Conservation (phyloP, 495 filamentous ascomycete genomes). For the Lophiostoma macrostomum region DNA sequence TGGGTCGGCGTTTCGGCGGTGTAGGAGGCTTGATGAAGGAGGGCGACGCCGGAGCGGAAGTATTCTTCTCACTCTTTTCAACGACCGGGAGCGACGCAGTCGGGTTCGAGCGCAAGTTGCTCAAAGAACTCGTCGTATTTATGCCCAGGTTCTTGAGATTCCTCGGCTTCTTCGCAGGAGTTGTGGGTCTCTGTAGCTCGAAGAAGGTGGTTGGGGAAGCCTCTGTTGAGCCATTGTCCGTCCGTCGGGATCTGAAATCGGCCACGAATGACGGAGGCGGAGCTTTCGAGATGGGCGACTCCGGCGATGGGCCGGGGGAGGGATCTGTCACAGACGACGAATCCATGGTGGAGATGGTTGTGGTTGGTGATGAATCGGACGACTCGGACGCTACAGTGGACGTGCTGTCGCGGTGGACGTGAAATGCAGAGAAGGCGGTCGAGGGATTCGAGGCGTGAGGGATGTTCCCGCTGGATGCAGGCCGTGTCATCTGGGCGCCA, state of each 20-base stretch:
- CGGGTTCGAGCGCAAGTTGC: constrained; percentile 49
- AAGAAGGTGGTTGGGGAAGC: constrained; percentile 34
- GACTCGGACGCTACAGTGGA: constrained; percentile 82
- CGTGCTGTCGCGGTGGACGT: constrained; percentile 61
- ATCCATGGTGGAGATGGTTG: constrained; percentile 89
- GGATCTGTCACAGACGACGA: constrained; percentile 84
- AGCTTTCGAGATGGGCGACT: constrained; percentile 69
- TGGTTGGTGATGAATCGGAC: constrained; percentile 91
- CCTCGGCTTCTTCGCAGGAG: constrained; percentile 69
- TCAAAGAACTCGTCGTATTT: constrained; percentile 62
- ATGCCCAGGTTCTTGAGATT: constrained; percentile 94
- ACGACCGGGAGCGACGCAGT: constrained; percentile 46
- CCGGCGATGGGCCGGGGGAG: constrained; percentile 86
- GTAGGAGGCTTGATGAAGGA: constrained; percentile 73
- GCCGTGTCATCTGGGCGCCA: constrained; percentile 24
- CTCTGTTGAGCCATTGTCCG: constrained; percentile 16
- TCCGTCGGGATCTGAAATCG: constrained; percentile 28
- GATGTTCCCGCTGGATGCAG: constrained; percentile 30
- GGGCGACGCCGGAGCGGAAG: constrained; percentile 79
- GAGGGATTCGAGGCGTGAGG: constrained; percentile 7
- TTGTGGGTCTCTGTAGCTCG: constrained; percentile 48
- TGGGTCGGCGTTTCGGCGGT: constrained; percentile 70
- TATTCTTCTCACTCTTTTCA: constrained; percentile 46
- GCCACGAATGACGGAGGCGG: constrained; percentile 45
- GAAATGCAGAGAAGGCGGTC: constrained; percentile 34